phyloP scores from a whole-genome alignment of 306 rosid genomes.

The Castanea sativa region DNA sequence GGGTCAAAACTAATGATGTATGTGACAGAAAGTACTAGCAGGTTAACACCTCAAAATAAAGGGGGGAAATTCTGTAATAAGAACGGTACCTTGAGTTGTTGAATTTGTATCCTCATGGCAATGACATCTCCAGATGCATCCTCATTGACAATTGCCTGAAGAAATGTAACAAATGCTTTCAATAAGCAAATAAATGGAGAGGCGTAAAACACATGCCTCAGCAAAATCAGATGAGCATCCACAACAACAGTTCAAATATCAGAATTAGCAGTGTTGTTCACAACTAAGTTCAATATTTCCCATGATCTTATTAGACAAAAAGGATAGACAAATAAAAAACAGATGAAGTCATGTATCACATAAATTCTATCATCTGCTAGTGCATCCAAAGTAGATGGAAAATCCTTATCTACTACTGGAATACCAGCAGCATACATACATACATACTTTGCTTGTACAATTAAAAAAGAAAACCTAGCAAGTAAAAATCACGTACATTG shows the following conservation, averaged over 20 bases:
- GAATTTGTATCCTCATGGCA: slow-evolving; percentile 94
- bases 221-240: not conserved
- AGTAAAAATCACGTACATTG: slow-evolving; percentile 53
- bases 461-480: not conserved
- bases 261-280: not conserved
- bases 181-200: not conserved
- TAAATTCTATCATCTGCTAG: not conserved
- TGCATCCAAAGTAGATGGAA: not conserved
- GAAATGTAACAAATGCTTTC: slow-evolving; percentile 13
- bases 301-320: not conserved
- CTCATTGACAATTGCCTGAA: slow-evolving; percentile 93
- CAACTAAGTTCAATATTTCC: not conserved
- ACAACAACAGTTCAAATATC: not conserved
- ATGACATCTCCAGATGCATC: slow-evolving; percentile 96
- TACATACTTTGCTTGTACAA: not conserved
- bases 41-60: not conserved
- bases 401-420: not conserved
- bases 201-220: not conserved
- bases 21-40: not conserved
- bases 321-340: not conserved
- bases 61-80: slow-evolving; percentile 19
- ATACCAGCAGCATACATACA: not conserved
- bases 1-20: not conserved
- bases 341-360: not conserved
- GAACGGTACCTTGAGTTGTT: slow-evolving; percentile 77